These are phyloP conservation scores for Ogataea minuta DNA, from an alignment of 805 yeast genomes.

Conservation along the genomic window DNA sequence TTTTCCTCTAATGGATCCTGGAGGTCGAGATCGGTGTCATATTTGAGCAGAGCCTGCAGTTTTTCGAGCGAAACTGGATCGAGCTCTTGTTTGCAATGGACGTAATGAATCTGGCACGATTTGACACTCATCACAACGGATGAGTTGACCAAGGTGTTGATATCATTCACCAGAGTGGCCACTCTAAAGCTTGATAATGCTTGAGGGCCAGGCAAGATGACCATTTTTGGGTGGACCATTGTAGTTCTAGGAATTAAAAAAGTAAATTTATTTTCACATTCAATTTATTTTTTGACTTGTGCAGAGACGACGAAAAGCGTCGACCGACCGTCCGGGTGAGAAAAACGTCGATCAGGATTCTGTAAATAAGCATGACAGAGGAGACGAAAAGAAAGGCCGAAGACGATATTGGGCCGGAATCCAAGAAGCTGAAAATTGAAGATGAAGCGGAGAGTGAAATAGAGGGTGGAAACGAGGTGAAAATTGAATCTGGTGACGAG, in stretches of 20 bases:
- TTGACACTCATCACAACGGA: constrained; percentile 68
- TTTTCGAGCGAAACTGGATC: constrained; percentile 43
- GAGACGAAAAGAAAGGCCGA: constrained; percentile 10
- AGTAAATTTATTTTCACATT: constrained; percentile 6
- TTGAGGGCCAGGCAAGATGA: constrained; percentile 78
- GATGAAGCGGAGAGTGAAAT: constrained; percentile 17
- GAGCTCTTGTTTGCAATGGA: constrained; percentile 51
- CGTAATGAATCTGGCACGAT: constrained; percentile 78
- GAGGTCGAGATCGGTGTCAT: constrained; percentile 64
- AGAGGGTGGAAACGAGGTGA: constrained; percentile 22
- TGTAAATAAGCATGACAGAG: constrained; percentile 7
- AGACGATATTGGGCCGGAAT: constrained; percentile 3
- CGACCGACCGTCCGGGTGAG: background rate
- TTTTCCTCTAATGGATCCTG: constrained; percentile 36
- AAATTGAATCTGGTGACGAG: constrained; percentile 27
- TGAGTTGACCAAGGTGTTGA: constrained; percentile 67
- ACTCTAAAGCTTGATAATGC: constrained; percentile 89
- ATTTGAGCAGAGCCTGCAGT: constrained; percentile 63
- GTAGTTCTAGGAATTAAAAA: background rate
- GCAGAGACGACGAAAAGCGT: constrained; percentile 2
- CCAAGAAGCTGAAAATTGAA: constrained; percentile 7
- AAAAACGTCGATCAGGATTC: background rate
- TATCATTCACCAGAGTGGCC: constrained; percentile 64
- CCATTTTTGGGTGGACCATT: constrained; percentile 30
- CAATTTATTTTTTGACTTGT: constrained; percentile 4